Evolutionary conservation across 345 rosid genomes (phyloP).

Genomic region (Euphorbia lathyris): DNA sequence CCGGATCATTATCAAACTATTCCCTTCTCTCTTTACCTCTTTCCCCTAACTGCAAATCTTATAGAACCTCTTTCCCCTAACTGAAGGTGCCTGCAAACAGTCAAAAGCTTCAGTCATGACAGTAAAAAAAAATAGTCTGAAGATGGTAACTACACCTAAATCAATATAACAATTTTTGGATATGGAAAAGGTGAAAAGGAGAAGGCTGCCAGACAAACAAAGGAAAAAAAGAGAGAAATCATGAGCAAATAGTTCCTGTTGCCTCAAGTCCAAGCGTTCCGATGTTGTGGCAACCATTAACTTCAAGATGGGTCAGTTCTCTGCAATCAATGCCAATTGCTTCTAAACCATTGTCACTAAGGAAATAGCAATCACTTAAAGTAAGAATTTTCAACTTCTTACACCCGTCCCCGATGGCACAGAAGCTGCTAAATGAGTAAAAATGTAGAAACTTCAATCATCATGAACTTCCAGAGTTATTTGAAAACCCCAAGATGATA

Average conservation of each 20-base stretch:
- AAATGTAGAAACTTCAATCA: constrained; percentile 11
- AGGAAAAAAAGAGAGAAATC: constrained; percentile 19
- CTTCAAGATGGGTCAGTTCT: constrained; percentile 78
- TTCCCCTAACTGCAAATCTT: too few relatives aligned
- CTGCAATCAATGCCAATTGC: constrained; percentile 72
- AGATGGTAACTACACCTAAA: too few relatives aligned
- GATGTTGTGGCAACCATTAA: too few relatives aligned
- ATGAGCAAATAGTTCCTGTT: constrained; percentile 78
- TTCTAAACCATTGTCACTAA: constrained; percentile 76
- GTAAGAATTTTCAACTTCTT: constrained; percentile 69
- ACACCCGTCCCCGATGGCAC: constrained; percentile 71
- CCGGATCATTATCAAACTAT: too few relatives aligned
- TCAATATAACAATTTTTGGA: background rate
- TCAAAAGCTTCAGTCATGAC: constrained; percentile 23
- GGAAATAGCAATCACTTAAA: constrained; percentile 70
- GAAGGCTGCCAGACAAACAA: too few relatives aligned
- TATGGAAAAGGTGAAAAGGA: background rate
- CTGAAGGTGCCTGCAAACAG: constrained; percentile 53
- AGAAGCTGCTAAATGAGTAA: constrained; percentile 70
- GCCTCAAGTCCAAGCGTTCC: constrained; percentile 79
- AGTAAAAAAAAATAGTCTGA: background rate
- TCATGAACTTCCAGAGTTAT: too few relatives aligned
- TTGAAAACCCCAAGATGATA: background rate
- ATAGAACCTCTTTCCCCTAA: too few relatives aligned
- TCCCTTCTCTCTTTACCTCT: too few relatives aligned